Evolutionary conservation across 805 yeast species (phyloP), one percentile per base, ranked within the genome.

Genomic region (Sugiyamaella boreocaroliniensis): DNA sequence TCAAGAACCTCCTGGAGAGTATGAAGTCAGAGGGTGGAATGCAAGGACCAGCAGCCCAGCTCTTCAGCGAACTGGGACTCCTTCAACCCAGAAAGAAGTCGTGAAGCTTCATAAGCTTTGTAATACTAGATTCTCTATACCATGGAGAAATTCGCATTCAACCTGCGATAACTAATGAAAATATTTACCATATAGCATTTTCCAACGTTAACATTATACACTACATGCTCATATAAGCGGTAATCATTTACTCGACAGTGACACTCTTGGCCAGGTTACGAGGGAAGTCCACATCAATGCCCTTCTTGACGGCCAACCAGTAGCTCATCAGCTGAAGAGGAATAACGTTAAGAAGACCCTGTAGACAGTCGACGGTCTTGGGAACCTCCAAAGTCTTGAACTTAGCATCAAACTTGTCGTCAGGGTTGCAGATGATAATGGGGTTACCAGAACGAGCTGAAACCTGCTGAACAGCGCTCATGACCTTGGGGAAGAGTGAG

Each of bases 391-490:
- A 76, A 40, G 86, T 81, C 57, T 64, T 61, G 60, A 65, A 66
- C 60, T 70, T 68, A 47, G 67, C 59, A 52, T 66, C 69, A 58
- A 68, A 68, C 49, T 67, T 61, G 40, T 78, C 79, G 62, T 88
- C 92, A 64, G 89, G 89, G 66, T 89, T 89, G 72, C 95, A 85
- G 60, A 93, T 85, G 49, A 93, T 80, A 61, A 93, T 89, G 61
- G 99, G 99, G 70, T 88, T 86, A 55, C 99, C 99, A 57, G 89
- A 85, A 76, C 99, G 87, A 20, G 99, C 97, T 47, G 87, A 88
- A 44, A 93, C 97, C 73, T 93, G 99, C 70, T 89, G 90, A 62
- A 93, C 85, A 2, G 98, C 95, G 56, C 93, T 86, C 80, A 89
- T 86, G 58, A 87, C 95, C 75, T 92, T 90, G 57, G 98, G 96